phyloP scores from a whole-genome alignment of 306 rosid species.

The Corylus americana region DNA sequence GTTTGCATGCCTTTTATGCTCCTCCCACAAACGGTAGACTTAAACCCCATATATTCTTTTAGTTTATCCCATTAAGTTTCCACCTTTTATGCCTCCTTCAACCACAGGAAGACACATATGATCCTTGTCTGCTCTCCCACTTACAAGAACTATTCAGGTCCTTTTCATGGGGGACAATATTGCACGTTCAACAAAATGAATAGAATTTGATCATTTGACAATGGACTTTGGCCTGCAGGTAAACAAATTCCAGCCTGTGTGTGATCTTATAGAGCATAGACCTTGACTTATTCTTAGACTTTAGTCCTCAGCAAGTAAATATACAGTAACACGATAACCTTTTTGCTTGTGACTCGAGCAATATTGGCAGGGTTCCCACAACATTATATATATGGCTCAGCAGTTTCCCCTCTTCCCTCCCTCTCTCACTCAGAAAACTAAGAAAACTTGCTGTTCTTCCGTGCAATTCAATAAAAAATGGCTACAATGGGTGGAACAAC shows the following conservation, averaged over 20 bases:
- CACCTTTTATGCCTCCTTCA: slow-evolving; percentile 22
- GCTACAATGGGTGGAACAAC: slow-evolving; percentile 25
- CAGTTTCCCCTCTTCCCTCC: not conserved
- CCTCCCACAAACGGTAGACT: not conserved
- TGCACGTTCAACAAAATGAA: not conserved
- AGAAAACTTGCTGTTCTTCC: too few species aligned
- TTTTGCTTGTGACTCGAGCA: not conserved
- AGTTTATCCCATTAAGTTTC: slow-evolving; percentile 10
- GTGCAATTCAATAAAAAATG: slow-evolving; percentile 36
- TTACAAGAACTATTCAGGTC: slow-evolving; percentile 11
- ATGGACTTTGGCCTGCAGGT: not conserved
- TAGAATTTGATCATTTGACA: not conserved
- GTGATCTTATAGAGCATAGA: slow-evolving; percentile 14
- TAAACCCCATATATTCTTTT: slow-evolving; percentile 4
- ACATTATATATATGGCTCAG: not conserved
- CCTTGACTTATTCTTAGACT: slow-evolving; percentile 29
- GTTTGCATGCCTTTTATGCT: not conserved
- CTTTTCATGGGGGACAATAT: slow-evolving; percentile 37
- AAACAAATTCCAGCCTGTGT: slow-evolving; percentile 1
- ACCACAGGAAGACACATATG: slow-evolving; percentile 15
- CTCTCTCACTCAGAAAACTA: not conserved
- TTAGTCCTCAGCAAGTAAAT: not conserved
- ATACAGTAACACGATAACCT: not conserved
- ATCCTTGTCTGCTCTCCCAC: slow-evolving; percentile 34
- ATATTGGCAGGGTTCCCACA: not conserved